Evolutionary conservation across 805 yeast species (phyloP), one percentile per base, ranked within the genome.

Genomic region (Starmerella bombicola): DNA sequence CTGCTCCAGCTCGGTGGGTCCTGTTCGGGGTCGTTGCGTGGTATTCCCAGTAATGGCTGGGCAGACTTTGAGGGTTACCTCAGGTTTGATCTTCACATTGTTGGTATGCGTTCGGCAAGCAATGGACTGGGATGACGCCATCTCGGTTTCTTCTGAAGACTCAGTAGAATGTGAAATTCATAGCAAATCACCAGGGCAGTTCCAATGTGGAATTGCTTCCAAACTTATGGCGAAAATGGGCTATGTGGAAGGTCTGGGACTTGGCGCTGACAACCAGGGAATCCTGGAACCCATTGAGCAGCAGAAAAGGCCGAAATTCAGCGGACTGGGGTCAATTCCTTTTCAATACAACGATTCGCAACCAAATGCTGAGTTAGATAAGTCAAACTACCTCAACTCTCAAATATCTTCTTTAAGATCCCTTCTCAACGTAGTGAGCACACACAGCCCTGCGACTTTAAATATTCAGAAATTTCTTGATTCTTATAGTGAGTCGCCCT

Each of bases 141-240:
- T n/a, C n/a, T n/a, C n/a, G n/a, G n/a, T n/a, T n/a, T n/a, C n/a
- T n/a, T n/a, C n/a, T n/a, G n/a, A n/a, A n/a, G n/a, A n/a, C n/a
- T n/a, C n/a, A n/a, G n/a, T n/a, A n/a, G n/a, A n/a, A n/a, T n/a
- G n/a, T n/a, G n/a, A n/a, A n/a, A n/a, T n/a, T n/a, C n/a, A n/a
- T n/a, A 24, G 28, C 28, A 24, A 9, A 24, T 13, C 28, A 13
- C 13, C 28, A 24, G 12, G 12, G 13, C 13, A 28, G 17, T 30
- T 30, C 12, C 40, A 47, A 36, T 85, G 86, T 55, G 97, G 97
- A 5, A 73, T 84, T 29, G 97, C 97, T 28, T 94, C 94, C 3
- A 61, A 69, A 37, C 62, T 88, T 37, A 58, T 88, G 62, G 67
- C 74, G 45, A 71, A 75, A 47, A 86, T 88, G 97, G 98, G 98